A percentile compares a stretch with the other conserved stretches of the same genome.
Evolutionary conservation across 192 early-diverging fungal genomes (phyloP).

Genomic region (Piromyces finnis): DNA sequence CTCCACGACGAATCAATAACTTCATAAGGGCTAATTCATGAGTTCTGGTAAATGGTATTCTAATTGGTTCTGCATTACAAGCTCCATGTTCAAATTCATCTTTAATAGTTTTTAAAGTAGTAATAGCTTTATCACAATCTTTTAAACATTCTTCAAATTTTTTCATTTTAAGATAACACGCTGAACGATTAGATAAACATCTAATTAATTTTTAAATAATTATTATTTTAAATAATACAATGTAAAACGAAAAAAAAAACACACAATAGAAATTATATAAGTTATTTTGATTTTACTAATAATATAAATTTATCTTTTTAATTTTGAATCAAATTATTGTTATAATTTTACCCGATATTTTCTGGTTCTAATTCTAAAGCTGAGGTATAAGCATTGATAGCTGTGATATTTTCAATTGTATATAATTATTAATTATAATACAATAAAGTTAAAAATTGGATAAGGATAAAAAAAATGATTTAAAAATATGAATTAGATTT

Average conservation of each 20-base stretch:
- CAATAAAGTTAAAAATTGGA: too few relatives aligned
- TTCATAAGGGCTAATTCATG: neutral
- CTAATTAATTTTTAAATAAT: neutral
- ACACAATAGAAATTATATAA: too few relatives aligned
- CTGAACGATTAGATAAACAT: neutral
- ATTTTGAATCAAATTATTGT: too few relatives aligned
- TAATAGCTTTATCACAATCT: neutral
- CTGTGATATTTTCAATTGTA: too few relatives aligned
- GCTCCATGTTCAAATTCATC: neutral
- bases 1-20: neutral
- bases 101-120: neutral
- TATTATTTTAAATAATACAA: too few relatives aligned
- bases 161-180: neutral
- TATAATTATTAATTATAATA: too few relatives aligned
- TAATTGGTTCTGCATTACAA: neutral
- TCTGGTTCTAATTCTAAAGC: neutral
- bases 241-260: too few relatives aligned
- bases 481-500: too few relatives aligned
- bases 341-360: neutral
- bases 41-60: neutral
- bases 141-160: neutral
- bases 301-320: too few relatives aligned
- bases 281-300: too few relatives aligned
- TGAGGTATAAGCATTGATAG: neutral
- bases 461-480: too few relatives aligned